Conservation (phyloP, 2,329 filamentous ascomycete species). For the Coniochaeta pulveracea region DNA sequence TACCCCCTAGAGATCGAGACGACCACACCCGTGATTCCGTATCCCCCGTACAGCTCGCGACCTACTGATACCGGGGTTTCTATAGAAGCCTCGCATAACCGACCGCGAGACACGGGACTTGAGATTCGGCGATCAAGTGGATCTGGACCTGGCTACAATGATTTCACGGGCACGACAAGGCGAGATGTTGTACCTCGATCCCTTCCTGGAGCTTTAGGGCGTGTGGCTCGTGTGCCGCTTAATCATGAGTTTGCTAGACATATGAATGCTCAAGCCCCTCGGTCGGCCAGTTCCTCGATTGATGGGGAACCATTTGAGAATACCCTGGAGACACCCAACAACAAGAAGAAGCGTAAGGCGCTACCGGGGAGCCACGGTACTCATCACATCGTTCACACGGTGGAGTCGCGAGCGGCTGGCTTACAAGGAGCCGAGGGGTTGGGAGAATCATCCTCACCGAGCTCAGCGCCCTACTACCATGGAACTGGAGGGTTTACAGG, state of each 20-base stretch:
- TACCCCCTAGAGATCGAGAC: slow-evolving; percentile 69
- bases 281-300: slow-evolving; percentile 57
- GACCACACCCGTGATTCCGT: slow-evolving; percentile 65
- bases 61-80: too few species aligned
- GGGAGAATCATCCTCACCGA: slow-evolving; percentile 16
- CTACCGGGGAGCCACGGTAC: slow-evolving; percentile 29
- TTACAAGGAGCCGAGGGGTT: slow-evolving; percentile 20
- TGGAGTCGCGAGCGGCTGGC: slow-evolving; percentile 19
- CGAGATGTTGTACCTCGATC: slow-evolving; percentile 32
- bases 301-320: slow-evolving; percentile 97
- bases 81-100: too few species aligned
- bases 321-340: too few species aligned
- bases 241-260: slow-evolving; percentile 34
- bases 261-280: slow-evolving; percentile 41
- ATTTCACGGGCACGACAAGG: slow-evolving; percentile 25
- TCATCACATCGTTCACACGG: slow-evolving; percentile 18
- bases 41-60: slow-evolving; percentile 51
- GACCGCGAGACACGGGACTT: too few species aligned
- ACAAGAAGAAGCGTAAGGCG: slow-evolving; percentile 94
- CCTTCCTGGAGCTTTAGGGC: too few species aligned
- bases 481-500: slow-evolving; percentile 40
- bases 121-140: too few species aligned
- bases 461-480: slow-evolving; percentile 23
- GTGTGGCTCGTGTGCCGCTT: slow-evolving; percentile 22
- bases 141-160: slow-evolving; percentile 52